These are phyloP conservation scores for Cytospora paraplurivora DNA, from an alignment of 2,329 filamentous ascomycete species.

Conservation along the genomic window DNA sequence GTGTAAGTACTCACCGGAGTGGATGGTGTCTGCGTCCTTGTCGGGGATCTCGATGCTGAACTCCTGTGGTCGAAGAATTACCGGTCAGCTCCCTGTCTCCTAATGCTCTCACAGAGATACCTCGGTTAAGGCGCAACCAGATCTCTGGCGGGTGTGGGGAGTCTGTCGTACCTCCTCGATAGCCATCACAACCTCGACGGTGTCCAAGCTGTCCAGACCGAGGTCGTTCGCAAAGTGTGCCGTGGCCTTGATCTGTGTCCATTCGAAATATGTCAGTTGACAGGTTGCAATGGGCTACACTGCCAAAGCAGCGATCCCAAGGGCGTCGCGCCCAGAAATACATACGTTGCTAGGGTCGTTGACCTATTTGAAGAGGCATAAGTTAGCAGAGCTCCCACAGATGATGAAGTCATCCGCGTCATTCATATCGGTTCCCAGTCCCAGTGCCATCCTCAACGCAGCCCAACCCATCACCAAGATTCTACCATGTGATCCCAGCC, in stretches of 20 bases:
- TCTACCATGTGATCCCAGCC: background rate
- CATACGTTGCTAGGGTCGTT: constrained; percentile 65
- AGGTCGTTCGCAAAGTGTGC: constrained; percentile 98
- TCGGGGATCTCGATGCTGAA: constrained; percentile 96
- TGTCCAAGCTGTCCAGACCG: constrained; percentile 94
- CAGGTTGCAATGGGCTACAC: background rate
- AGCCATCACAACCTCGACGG: constrained; percentile 99
- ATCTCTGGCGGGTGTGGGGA: constrained; percentile 24
- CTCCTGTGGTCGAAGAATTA: constrained; percentile 42
- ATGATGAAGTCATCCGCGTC: background rate
- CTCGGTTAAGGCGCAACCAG: background rate
- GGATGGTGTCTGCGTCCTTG: constrained; percentile 92
- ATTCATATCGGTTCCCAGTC: too few species aligned
- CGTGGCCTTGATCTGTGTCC: constrained; percentile 70
- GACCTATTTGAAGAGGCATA: constrained; percentile 54
- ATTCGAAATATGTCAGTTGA: constrained; percentile 16
- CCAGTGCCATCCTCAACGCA: background rate
- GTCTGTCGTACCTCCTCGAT: constrained; percentile 81
- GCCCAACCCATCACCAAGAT: background rate
- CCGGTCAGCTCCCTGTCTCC: constrained; percentile 1
- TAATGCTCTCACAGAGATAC: background rate
- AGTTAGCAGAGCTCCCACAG: constrained; percentile 31
- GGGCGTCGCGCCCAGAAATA: constrained; percentile 27
- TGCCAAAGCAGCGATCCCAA: background rate
- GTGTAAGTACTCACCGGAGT: constrained; percentile 71